Evolutionary conservation across 1,284 basidiomycete species (phyloP).

Genomic region (Omphalotus olearius): DNA sequence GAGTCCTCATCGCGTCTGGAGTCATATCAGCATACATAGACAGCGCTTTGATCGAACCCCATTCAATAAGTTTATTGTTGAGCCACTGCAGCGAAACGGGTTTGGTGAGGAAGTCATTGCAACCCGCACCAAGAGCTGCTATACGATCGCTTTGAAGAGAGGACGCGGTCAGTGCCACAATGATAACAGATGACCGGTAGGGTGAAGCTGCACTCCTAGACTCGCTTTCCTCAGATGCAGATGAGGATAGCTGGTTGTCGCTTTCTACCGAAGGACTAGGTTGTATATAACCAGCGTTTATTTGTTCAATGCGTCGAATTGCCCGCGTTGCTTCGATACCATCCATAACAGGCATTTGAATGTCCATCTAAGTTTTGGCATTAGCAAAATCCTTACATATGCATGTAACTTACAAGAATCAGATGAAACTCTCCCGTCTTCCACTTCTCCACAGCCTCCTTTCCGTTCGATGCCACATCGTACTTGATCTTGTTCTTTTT

Average conservation of each 20-base stretch:
- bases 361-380: conserved; percentile 81
- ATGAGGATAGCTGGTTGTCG: conserved; percentile 49
- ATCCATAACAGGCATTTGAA: conserved; percentile 99
- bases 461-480: conserved; percentile 92
- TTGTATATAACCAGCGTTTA: conserved; percentile 71
- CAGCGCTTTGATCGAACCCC: conserved; percentile 87
- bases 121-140: conserved; percentile 93
- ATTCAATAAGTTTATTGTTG: conserved; percentile 98
- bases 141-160: conserved; percentile 92
- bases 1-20: conserved; percentile 57
- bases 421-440: conserved; percentile 91
- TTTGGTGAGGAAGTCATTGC: conserved; percentile 98
- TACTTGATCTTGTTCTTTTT: conserved; percentile 95
- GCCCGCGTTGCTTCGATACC: conserved; percentile 97
- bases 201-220: conserved; percentile 43
- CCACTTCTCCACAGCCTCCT: conserved; percentile 97
- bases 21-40: conserved; percentile 84
- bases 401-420: conserved; percentile 68
- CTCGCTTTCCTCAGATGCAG: conserved; percentile 36
- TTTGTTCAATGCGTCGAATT: conserved; percentile 86
- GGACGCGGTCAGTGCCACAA: conserved; percentile 96
- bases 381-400: not conserved
- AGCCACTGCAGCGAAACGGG: conserved; percentile 95
- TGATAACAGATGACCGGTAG: conserved; percentile 93
- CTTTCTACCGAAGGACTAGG: conserved; percentile 58